Percentiles rank a stretch among this genome's conserved stretches.
These are phyloP conservation scores for Cryptococcus sp. DNA, from an alignment of 1,284 basidiomycete species.

Conservation along the genomic window DNA sequence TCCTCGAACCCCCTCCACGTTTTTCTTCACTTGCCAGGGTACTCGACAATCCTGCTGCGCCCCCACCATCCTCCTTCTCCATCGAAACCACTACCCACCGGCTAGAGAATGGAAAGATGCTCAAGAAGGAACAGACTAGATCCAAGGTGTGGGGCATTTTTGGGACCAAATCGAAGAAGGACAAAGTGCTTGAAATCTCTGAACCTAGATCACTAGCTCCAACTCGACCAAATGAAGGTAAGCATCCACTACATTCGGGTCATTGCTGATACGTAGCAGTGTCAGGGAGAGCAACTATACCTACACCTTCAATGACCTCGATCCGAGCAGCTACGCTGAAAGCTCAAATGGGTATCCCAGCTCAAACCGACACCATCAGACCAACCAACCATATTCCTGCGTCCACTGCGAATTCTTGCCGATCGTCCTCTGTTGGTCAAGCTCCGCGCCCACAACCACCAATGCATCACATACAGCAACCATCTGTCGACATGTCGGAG, in stretches of 20 bases:
- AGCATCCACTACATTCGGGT: neutral
- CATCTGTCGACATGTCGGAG: constrained; percentile 4
- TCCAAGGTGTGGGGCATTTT: constrained; percentile 37
- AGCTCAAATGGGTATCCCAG: neutral
- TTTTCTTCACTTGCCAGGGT: too few species aligned
- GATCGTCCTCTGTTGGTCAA: neutral
- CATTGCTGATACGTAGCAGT: neutral
- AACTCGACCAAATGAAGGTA: neutral
- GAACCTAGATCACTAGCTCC: neutral
- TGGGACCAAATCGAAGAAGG: constrained; percentile 24
- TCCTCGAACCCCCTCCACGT: too few species aligned
- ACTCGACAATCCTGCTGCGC: too few species aligned
- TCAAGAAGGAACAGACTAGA: constrained; percentile 34
- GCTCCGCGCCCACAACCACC: neutral
- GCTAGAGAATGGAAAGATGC: constrained; percentile 3
- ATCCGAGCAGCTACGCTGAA: neutral
- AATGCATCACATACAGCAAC: constrained; percentile 7
- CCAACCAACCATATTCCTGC: neutral
- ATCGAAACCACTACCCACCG: too few species aligned
- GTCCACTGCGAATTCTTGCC: neutral
- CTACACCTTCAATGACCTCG: neutral
- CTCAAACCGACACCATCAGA: neutral
- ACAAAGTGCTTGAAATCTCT: neutral
- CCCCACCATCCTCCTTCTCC: too few species aligned
- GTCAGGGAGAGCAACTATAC: neutral